Evolutionary conservation across 1,284 basidiomycete genomes (phyloP).

Genomic region (Malassezia brasiliensis): DNA sequence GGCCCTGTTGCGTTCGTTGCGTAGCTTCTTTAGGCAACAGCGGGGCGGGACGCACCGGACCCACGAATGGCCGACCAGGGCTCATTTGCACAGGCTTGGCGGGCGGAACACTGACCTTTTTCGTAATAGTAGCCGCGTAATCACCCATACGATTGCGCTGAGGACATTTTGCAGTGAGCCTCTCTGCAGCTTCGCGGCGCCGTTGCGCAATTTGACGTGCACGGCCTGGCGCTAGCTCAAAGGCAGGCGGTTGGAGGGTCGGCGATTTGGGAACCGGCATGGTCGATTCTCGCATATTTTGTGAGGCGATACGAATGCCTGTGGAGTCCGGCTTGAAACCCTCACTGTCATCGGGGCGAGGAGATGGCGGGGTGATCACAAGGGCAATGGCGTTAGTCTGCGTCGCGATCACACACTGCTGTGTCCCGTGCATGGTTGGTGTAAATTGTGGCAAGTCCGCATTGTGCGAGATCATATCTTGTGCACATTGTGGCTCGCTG

Average conservation of each 20-base stretch:
- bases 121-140: too few species aligned
- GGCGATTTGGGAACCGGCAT: background rate
- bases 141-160: background rate
- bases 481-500: background rate
- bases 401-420: constrained; percentile 13
- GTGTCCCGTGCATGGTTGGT: constrained; percentile 12
- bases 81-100: too few species aligned
- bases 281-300: background rate
- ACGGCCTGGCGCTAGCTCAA: constrained; percentile 17
- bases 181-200: background rate
- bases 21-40: too few species aligned
- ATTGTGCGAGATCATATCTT: background rate
- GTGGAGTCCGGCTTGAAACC: background rate
- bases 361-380: constrained; percentile 15
- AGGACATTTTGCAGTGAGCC: background rate
- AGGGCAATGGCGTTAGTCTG: constrained; percentile 9
- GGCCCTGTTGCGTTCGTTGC: too few species aligned
- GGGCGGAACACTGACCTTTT: too few species aligned
- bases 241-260: constrained; percentile 11
- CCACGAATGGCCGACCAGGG: too few species aligned
- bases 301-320: constrained; percentile 13
- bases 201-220: constrained; percentile 7
- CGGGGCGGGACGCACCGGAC: too few species aligned
- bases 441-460: constrained; percentile 1
- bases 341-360: background rate